Evolutionary conservation across 2,329 filamentous ascomycete genomes (phyloP).

Genomic region (Aspergillus unguis): DNA sequence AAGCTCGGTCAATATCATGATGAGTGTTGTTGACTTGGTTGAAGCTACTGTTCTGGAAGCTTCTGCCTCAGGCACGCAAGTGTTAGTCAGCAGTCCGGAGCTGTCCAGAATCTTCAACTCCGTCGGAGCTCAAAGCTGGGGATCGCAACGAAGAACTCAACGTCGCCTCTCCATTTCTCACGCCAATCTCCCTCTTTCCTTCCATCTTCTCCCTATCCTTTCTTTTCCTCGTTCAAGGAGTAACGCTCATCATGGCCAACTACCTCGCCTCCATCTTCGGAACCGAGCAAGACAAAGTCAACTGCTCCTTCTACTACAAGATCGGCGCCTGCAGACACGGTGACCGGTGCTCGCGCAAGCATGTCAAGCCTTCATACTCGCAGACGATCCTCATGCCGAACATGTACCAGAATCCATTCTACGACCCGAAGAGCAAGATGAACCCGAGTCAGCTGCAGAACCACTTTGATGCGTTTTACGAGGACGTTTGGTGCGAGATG

Average conservation of each 20-base stretch:
- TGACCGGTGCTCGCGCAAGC: constrained; percentile 95
- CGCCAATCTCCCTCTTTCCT: not conserved
- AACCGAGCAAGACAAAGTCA: constrained; percentile 99
- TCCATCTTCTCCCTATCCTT: not conserved
- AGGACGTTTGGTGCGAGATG: constrained; percentile 99
- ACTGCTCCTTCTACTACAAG: constrained; percentile 99
- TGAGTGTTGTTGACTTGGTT: not conserved
- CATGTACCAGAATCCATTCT: constrained; percentile 97
- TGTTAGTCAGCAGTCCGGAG: constrained; percentile 29
- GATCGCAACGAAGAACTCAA: constrained; percentile 3
- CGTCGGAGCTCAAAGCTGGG: constrained; percentile 16
- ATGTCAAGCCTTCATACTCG: constrained; percentile 97
- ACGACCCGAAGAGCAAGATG: constrained; percentile 96
- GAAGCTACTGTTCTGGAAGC: not conserved
- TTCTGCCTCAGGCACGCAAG: constrained; percentile 18
- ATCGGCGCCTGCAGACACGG: constrained; percentile 98
- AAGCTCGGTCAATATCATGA: too few relatives aligned
- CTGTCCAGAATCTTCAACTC: constrained; percentile 35
- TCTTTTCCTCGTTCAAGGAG: not conserved
- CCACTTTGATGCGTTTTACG: constrained; percentile 99
- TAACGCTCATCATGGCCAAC: constrained; percentile 68
- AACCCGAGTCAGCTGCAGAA: constrained; percentile 94
- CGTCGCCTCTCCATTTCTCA: constrained; percentile 5
- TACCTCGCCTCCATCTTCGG: constrained; percentile 99
- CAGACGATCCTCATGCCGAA: constrained; percentile 98